Evolutionary conservation across 2,329 filamentous ascomycete genomes (phyloP).

Genomic region (Talaromyces sp.): DNA sequence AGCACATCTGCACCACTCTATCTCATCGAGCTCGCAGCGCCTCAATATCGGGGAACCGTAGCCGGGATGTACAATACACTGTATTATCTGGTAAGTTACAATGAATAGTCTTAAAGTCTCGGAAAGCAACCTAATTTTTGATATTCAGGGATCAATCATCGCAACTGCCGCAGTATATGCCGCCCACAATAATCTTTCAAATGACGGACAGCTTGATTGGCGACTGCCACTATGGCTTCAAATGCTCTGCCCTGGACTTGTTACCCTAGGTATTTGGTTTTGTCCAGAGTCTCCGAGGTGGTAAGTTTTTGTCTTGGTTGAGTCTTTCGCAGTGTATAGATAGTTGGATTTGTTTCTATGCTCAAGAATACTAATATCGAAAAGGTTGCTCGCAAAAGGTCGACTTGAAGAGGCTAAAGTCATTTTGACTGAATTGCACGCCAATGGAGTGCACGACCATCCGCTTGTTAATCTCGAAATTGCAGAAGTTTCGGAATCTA

Average conservation of each 20-base stretch:
- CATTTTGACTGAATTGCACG: constrained; percentile 43
- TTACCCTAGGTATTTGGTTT: constrained; percentile 17
- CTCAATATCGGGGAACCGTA: constrained; percentile 54
- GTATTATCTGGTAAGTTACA: constrained; percentile 16
- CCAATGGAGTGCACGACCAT: constrained; percentile 41
- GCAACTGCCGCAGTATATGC: constrained; percentile 6
- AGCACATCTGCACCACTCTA: constrained; percentile 59
- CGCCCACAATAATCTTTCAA: too few species aligned
- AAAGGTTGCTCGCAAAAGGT: constrained; percentile 20
- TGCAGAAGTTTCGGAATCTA: constrained; percentile 39
- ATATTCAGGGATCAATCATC: constrained; percentile 14
- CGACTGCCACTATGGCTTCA: constrained; percentile 20
- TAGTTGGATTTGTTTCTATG: too few species aligned
- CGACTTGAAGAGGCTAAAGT: constrained; percentile 27
- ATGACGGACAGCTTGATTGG: constrained; percentile 16
- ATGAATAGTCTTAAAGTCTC: too few species aligned
- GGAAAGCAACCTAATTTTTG: too few species aligned
- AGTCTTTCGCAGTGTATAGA: too few species aligned
- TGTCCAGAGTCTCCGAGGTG: too few species aligned
- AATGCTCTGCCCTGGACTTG: constrained; percentile 20
- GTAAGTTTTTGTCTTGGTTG: too few species aligned
- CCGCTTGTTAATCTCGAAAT: constrained; percentile 44
- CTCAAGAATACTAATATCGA: too few species aligned
- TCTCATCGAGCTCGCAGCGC: constrained; percentile 60
- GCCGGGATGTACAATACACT: constrained; percentile 29